Conservation (phyloP, 805 yeast genomes). For the Candida oleophila region DNA sequence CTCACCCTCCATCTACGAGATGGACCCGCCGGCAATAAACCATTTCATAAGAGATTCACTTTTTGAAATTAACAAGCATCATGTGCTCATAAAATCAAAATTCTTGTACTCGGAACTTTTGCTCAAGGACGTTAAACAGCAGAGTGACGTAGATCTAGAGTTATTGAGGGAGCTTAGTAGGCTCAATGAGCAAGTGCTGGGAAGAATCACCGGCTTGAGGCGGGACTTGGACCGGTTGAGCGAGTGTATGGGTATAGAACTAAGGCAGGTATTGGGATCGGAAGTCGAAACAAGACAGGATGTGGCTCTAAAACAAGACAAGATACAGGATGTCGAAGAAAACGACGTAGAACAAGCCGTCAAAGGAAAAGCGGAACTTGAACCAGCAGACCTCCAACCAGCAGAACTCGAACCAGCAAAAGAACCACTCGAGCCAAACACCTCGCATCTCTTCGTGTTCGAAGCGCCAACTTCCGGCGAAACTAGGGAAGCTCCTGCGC, state of each 20-base stretch:
- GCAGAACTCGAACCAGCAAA: too few relatives aligned
- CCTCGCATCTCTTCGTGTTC: neutral
- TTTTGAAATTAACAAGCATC: constrained; percentile 3
- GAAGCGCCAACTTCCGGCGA: neutral
- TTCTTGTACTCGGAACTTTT: neutral
- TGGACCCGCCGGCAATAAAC: neutral
- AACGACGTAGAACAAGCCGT: constrained; percentile 24
- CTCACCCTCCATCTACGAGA: constrained; percentile 5
- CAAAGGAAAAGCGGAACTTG: neutral
- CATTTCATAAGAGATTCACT: constrained; percentile 2
- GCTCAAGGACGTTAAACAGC: neutral
- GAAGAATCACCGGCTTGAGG: neutral
- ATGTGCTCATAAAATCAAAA: neutral
- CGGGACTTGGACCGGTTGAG: neutral
- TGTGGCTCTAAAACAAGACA: constrained; percentile 13
- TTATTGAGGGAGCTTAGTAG: neutral
- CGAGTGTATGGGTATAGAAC: neutral
- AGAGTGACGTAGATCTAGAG: neutral
- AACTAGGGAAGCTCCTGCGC: too few relatives aligned
- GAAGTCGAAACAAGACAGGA: too few relatives aligned
- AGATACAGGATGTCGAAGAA: constrained; percentile 26
- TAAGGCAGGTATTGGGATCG: too few relatives aligned
- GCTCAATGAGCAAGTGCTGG: neutral
- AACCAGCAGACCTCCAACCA: too few relatives aligned
- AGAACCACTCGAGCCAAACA: neutral